phyloP scores from a whole-genome alignment of 176 grass and related monocot genomes.

The Musa beccarii region DNA sequence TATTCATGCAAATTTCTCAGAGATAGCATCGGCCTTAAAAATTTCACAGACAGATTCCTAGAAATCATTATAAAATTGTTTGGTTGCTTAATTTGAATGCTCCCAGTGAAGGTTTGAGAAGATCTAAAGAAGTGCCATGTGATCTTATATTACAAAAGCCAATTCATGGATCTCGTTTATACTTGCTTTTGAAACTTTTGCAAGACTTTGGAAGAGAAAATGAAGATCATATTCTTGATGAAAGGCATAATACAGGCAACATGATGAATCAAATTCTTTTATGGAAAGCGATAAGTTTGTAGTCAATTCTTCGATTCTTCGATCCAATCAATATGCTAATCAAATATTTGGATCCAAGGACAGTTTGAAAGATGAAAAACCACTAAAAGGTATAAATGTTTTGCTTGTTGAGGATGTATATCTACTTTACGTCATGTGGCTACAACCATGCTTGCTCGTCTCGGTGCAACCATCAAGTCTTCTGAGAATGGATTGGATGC shows the following conservation, averaged over 20 bases:
- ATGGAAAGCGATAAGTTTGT: background rate
- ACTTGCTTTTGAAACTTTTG: constrained; percentile 23
- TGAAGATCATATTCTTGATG: background rate
- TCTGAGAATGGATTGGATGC: constrained; percentile 44
- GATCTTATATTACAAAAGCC: constrained; percentile 55
- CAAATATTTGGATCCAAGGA: background rate
- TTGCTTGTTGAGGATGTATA: constrained; percentile 52
- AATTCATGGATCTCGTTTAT: constrained; percentile 53
- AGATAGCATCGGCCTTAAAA: constrained; percentile 19
- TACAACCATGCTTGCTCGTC: constrained; percentile 25
- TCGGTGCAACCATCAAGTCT: constrained; percentile 47
- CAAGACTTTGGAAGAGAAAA: constrained; percentile 22
- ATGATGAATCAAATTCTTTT: background rate
- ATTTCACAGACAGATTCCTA: constrained; percentile 14
- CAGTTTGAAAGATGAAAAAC: constrained; percentile 25
- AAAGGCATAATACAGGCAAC: too few species aligned
- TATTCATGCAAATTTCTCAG: constrained; percentile 9
- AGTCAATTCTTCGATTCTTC: background rate
- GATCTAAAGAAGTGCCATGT: constrained; percentile 22
- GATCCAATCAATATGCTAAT: background rate
- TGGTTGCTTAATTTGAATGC: constrained; percentile 36
- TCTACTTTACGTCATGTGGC: constrained; percentile 32
- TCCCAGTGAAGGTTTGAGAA: constrained; percentile 21
- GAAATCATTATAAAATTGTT: constrained; percentile 37
- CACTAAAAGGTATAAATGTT: constrained; percentile 36